Conservation (phyloP, 2,329 filamentous ascomycete genomes). For the Coccinonectria pachysandricola region DNA sequence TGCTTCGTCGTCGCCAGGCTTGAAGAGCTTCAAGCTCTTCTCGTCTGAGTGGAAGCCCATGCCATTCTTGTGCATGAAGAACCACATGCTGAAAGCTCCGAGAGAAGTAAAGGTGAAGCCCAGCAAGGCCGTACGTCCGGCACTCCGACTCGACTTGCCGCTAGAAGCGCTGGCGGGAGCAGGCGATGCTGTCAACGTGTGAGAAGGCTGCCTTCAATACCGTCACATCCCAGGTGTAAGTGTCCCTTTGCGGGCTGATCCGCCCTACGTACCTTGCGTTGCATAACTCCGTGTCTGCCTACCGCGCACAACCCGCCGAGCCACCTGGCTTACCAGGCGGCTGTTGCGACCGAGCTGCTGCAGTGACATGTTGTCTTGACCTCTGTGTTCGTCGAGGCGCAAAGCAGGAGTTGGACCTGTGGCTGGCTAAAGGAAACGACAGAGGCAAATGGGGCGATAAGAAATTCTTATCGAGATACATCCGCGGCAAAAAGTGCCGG, state of each 20-base stretch:
- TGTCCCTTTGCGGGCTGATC: conserved; percentile 2
- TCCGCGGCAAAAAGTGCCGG: conserved; percentile 14
- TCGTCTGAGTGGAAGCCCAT: conserved; percentile 45
- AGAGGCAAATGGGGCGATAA: too few species aligned
- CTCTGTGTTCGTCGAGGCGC: conserved; percentile 1
- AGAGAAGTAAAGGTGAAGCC: conserved; percentile 21
- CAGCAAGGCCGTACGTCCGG: conserved; percentile 17
- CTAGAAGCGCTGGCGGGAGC: conserved; percentile 5
- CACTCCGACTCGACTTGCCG: conserved; percentile 14
- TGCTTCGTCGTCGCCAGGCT: conserved; percentile 41
- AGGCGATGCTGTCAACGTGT: conserved; percentile 3
- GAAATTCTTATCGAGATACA: too few species aligned
- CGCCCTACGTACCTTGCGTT: conserved; percentile 15
- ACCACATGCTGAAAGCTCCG: conserved; percentile 27
- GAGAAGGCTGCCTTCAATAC: conserved; percentile 6
- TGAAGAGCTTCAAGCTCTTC: conserved; percentile 61
- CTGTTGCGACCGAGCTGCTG: conserved; percentile 15
- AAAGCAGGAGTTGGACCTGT: too few species aligned
- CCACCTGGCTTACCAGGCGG: conserved; percentile 15
- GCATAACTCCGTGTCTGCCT: conserved; percentile 17
- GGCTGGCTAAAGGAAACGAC: conserved; percentile 1
- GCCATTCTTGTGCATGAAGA: conserved; percentile 24
- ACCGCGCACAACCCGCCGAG: conserved; percentile 9
- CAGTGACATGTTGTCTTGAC: conserved; percentile 10
- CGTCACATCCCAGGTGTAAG: conserved; percentile 8